Percentiles rank a stretch among this genome's conserved stretches.
Evolutionary conservation across 2,329 filamentous ascomycete species (phyloP).

Genomic region (Trichoderma semiorbis): DNA sequence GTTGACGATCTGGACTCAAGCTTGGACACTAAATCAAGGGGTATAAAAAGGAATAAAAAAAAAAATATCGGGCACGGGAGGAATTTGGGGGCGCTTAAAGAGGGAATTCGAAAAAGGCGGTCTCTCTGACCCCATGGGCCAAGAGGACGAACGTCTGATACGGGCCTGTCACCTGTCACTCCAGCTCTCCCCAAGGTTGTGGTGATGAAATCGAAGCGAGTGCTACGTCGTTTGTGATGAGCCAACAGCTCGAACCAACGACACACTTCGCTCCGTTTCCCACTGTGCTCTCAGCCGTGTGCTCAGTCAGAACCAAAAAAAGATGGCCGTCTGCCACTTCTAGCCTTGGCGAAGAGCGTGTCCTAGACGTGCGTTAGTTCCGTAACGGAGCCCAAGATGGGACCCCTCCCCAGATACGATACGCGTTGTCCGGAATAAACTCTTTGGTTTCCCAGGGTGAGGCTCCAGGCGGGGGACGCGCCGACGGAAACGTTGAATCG

Average conservation of each 20-base stretch:
- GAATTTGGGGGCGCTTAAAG: neutral
- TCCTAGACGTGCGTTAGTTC: neutral
- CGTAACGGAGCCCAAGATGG: neutral
- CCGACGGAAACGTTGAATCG: neutral
- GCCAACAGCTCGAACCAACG: neutral
- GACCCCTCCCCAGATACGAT: neutral
- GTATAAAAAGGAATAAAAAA: neutral
- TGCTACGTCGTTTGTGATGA: neutral
- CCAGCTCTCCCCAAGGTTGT: neutral
- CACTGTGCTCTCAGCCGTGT: neutral
- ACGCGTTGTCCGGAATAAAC: neutral
- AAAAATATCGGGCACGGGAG: neutral
- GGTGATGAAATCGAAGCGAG: neutral
- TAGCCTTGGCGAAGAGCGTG: neutral
- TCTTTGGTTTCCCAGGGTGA: neutral
- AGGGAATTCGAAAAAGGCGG: neutral
- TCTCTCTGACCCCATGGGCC: neutral
- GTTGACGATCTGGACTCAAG: constrained; percentile 3
- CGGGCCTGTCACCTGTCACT: neutral
- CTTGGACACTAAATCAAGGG: neutral
- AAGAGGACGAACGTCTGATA: neutral
- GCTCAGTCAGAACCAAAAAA: neutral
- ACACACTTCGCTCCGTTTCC: neutral
- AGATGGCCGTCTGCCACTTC: neutral
- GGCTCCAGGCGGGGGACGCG: constrained; percentile 10